Percentiles rank a stretch among this genome's conserved stretches.
phyloP scores from a whole-genome alignment of 208 protist species.

The Angomonas ambiguus region DNA sequence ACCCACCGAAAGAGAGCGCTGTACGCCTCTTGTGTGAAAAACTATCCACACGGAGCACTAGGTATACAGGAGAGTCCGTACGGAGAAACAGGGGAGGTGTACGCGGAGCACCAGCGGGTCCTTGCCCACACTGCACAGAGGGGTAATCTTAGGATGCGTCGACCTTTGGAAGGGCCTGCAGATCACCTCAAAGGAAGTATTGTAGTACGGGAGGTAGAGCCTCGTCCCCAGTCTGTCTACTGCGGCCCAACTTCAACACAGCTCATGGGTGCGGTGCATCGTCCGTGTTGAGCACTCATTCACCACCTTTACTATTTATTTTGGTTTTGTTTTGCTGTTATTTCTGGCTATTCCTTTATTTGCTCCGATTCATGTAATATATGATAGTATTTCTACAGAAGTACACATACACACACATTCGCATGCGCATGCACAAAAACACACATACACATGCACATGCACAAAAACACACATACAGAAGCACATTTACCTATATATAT shows the following conservation, averaged over 20 bases:
- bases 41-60: constrained; percentile 32
- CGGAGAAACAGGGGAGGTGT: constrained; percentile 22
- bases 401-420: not conserved
- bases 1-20: constrained; percentile 6
- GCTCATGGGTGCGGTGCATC: constrained; percentile 2
- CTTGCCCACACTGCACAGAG: not conserved
- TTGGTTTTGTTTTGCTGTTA: not conserved
- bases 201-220: not conserved
- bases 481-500: no score
- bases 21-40: constrained; percentile 14
- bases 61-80: constrained; percentile 39
- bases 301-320: no score
- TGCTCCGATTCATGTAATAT: not conserved
- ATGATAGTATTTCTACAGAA: no score
- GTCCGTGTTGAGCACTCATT: no score
- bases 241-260: constrained; percentile 13
- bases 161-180: constrained; percentile 7
- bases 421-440: not conserved
- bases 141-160: not conserved
- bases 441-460: not conserved
- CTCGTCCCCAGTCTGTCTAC: constrained; percentile 1
- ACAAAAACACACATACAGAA: not conserved
- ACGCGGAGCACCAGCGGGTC: constrained; percentile 16
- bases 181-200: constrained; percentile 23
- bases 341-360: not conserved